A percentile compares a stretch with the other conserved stretches of the same genome.
Evolutionary conservation across 495 filamentous ascomycete species (phyloP).

Genomic region (Aspergillus panamensis): DNA sequence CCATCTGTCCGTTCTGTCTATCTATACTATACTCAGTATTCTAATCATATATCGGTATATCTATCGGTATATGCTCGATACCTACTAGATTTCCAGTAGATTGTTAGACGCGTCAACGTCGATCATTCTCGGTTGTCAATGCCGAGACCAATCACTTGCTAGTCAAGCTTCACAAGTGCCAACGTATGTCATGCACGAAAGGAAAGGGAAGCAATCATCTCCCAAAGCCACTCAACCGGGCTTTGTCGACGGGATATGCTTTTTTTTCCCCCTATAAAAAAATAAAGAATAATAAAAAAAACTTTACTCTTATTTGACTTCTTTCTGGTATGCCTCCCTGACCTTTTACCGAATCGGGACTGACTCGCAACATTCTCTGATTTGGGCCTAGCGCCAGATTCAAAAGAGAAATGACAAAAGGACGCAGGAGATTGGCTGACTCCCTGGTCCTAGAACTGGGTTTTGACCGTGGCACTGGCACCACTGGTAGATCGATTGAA

Average conservation of each 20-base stretch:
- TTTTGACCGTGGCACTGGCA: no score
- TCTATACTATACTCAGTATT: no score
- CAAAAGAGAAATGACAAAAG: background rate
- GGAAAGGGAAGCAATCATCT: background rate
- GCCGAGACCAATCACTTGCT: background rate
- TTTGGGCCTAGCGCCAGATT: background rate
- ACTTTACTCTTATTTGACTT: background rate
- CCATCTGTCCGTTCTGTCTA: no score
- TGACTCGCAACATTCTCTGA: conserved; percentile 4
- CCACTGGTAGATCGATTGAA: conserved; percentile 6
- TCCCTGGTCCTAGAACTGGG: no score
- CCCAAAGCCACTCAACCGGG: no score
- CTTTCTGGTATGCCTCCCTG: background rate
- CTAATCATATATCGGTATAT: no score
- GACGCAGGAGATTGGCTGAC: background rate
- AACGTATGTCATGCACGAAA: background rate
- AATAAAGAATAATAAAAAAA: no score
- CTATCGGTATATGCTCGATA: no score
- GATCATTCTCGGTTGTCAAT: background rate
- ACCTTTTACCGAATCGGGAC: background rate
- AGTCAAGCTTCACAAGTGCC: background rate
- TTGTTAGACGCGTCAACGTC: background rate
- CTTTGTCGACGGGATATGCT: no score
- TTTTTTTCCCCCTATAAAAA: no score
- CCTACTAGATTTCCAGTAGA: background rate